Conservation (phyloP, 176 grass and related monocot species). For the Saccharum spontaneum region DNA sequence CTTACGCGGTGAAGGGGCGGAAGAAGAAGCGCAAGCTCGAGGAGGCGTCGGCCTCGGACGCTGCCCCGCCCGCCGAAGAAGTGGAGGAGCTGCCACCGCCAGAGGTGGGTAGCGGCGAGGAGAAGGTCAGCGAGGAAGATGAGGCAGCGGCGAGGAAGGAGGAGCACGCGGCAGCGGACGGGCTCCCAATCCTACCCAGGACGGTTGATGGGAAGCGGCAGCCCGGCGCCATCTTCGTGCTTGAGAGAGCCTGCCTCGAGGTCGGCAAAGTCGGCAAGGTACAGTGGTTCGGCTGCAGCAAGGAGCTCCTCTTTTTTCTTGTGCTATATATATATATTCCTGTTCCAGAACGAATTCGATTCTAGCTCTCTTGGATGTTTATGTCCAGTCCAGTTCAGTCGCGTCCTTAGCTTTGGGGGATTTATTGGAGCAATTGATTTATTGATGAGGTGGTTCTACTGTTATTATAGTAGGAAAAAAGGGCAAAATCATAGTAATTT, state of each 20-base stretch:
- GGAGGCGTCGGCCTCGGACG: constrained; percentile 30
- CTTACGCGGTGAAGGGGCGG: constrained; percentile 65
- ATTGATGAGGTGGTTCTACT: neutral
- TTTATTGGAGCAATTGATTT: neutral
- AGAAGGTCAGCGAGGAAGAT: neutral
- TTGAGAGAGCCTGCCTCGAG: constrained; percentile 86
- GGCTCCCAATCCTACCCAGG: constrained; percentile 52
- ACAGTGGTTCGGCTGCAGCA: neutral
- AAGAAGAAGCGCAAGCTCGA: constrained; percentile 76
- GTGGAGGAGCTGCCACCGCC: constrained; percentile 21
- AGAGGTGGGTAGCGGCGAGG: neutral
- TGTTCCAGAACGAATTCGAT: neutral
- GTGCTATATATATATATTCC: neutral
- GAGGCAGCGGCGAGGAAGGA: neutral
- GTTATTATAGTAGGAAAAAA: neutral
- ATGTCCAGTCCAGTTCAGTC: neutral
- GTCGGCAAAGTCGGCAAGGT: constrained; percentile 99
- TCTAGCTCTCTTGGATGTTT: neutral
- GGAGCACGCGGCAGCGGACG: constrained; percentile 25
- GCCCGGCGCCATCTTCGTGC: constrained; percentile 76
- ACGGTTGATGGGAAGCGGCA: constrained; percentile 51
- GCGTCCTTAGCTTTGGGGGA: neutral
- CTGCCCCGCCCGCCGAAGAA: constrained; percentile 21
- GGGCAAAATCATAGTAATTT: neutral
- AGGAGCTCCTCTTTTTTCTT: neutral